Base-by-base conservation (phyloP, 805 yeast species). In the Metschnikowia koreensis region DNA sequence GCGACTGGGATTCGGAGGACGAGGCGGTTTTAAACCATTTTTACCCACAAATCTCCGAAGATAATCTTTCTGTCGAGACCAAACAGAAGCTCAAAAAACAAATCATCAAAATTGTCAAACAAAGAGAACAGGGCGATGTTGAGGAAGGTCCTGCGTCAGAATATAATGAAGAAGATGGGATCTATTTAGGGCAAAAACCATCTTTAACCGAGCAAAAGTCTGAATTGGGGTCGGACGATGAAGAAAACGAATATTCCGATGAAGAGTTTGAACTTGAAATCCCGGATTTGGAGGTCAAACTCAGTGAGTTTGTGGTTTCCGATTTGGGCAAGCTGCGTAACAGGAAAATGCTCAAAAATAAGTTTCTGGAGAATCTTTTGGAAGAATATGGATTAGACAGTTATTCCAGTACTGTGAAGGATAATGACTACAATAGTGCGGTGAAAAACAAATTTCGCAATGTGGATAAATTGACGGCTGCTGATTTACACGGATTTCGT, bases 1-100 rank as follows among this genome's bases (percentile, higher is more conserved):
- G 66, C 47, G 77, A 73, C 29, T 71, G 74, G 75, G 76, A 73
- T 50, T 67, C 74, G 5, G 66, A 67, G 10, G 79, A 74, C 55
- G 76, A 74, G 38, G 74, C 67, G 28, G 58, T 75, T 22, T 61
- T 75, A 42, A 65, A 68, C 52, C 73, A 71, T 48, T 71, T 71
- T 53, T 75, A 71, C 52, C 79, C 79, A 0, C 65, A 65, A 44
- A 54, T 74, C 7, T 70, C 74, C 6, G 73, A 71, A 16, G 71
- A 68, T 36, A 42, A 46, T 17, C 57, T 72, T 42, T 59, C 71
- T 4, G 55, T 51, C 38, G 76, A 72, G 15, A 72, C 67, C 51
- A 73, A 73, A 56, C 51, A 59, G 16, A 70, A 67, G 58, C 65
- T 74, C 41, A 73, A 71, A 53, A 50, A 60, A 40, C 77, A 69